Percentiles rank a stretch among this genome's conserved stretches.
Evolutionary conservation across 2,329 filamentous ascomycete species (phyloP).

Genomic region (Ascochyta lentis): DNA sequence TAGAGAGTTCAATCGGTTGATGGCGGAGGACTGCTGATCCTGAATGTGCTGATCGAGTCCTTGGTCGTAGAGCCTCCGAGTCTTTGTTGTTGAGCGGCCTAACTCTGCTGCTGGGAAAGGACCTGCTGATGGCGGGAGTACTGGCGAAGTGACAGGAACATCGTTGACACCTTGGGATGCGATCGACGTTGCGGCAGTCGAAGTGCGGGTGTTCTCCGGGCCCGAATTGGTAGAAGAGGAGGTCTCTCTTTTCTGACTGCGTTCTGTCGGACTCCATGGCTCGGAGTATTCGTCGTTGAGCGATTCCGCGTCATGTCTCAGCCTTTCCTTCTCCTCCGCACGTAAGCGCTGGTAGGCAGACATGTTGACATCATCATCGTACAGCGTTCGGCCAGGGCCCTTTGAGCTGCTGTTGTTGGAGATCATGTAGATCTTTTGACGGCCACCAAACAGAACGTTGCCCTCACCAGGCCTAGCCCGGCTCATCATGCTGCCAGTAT

Average conservation of each 20-base stretch:
- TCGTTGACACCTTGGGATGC: constrained; percentile 68
- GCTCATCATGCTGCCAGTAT: constrained; percentile 80
- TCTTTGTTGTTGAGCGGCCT: constrained; percentile 73
- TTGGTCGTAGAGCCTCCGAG: constrained; percentile 81
- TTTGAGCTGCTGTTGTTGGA: constrained; percentile 59
- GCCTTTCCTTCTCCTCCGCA: constrained; percentile 58
- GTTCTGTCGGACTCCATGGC: constrained; percentile 61
- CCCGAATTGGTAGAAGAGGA: constrained; percentile 81
- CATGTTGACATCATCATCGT: constrained; percentile 83
- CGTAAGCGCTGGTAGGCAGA: constrained; percentile 84
- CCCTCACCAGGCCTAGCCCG: constrained; percentile 83
- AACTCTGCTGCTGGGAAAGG: constrained; percentile 49
- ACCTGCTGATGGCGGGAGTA: constrained; percentile 29
- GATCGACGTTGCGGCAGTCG: constrained; percentile 87
- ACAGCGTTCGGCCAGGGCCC: constrained; percentile 67
- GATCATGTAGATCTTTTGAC: constrained; percentile 94
- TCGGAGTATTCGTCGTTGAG: constrained; percentile 51
- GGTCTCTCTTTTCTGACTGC: constrained; percentile 80
- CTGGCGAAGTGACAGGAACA: constrained; percentile 43
- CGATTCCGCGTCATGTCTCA: constrained; percentile 38
- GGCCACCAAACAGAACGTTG: constrained; percentile 91
- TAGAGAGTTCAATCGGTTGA: constrained; percentile 81
- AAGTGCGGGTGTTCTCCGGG: constrained; percentile 71
- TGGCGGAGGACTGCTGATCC: constrained; percentile 77
- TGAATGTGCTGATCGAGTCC: constrained; percentile 79